Conservation (phyloP, 208 protist species). For the Endotrypanum monterogeii region DNA sequence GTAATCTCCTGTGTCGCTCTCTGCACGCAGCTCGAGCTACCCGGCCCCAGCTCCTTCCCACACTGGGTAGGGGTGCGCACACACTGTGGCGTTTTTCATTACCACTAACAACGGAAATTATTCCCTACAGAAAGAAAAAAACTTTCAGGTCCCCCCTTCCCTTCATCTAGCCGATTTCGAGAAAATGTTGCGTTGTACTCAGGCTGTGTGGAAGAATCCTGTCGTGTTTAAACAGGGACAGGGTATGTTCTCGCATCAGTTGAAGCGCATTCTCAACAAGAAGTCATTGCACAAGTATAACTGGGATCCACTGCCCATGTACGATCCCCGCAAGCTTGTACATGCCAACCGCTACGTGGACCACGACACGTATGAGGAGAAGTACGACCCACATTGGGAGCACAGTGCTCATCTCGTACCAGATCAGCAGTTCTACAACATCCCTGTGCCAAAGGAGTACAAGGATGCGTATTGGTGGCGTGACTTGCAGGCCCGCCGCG, state of each 20-base stretch:
- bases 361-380: slow-evolving; percentile 84
- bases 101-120: background rate
- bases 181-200: slow-evolving; percentile 59
- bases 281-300: slow-evolving; percentile 87
- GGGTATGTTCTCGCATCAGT: slow-evolving; percentile 92
- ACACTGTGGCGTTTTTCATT: background rate
- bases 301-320: slow-evolving; percentile 92
- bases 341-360: slow-evolving; percentile 81
- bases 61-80: background rate
- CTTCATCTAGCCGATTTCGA: background rate
- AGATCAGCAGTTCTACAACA: slow-evolving; percentile 80
- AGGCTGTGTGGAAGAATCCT: slow-evolving; percentile 72
- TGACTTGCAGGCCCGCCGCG: slow-evolving; percentile 85
- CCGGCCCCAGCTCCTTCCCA: background rate
- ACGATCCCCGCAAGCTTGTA: slow-evolving; percentile 85
- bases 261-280: slow-evolving; percentile 92
- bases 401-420: slow-evolving; percentile 73
- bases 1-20: too few relatives aligned
- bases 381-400: slow-evolving; percentile 81
- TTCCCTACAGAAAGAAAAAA: background rate
- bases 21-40: background rate
- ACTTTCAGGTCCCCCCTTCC: background rate
- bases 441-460: slow-evolving; percentile 85
- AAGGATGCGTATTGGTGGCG: slow-evolving; percentile 94
- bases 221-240: slow-evolving; percentile 91